phyloP scores from a whole-genome alignment of 768 basidiomycete species.

The Cystobasidium tubakii region DNA sequence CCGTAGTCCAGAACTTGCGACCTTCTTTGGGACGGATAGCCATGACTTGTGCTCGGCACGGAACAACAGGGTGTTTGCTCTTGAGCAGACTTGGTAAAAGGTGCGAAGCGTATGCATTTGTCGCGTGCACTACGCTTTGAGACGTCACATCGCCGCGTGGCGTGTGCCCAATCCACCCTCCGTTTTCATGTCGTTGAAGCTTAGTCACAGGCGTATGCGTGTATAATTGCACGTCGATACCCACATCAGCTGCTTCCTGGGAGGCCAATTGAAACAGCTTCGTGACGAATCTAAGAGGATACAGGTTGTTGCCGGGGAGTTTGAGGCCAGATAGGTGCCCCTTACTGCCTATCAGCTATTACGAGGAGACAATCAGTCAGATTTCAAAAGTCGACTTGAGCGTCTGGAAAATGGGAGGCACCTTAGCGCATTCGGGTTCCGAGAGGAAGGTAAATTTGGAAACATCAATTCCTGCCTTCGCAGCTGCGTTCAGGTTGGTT shows the following conservation, averaged over 20 bases:
- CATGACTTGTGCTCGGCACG: conserved; percentile 66
- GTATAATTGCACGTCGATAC: conserved; percentile 56
- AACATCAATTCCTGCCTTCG: conserved; percentile 55
- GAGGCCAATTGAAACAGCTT: conserved; percentile 39
- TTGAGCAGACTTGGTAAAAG: conserved; percentile 63
- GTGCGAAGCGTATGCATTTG: conserved; percentile 73
- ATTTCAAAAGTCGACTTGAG: too few relatives aligned
- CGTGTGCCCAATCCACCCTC: conserved; percentile 59
- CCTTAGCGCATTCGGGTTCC: conserved; percentile 55
- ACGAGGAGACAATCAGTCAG: too few relatives aligned
- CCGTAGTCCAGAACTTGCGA: conserved; percentile 50
- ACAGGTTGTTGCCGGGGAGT: conserved; percentile 62
- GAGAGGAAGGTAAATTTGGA: conserved; percentile 54
- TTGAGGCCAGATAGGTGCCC: conserved; percentile 57
- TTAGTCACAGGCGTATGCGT: conserved; percentile 65
- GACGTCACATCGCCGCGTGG: conserved; percentile 63
- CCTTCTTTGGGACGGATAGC: conserved; percentile 53
- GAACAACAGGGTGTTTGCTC: conserved; percentile 58
- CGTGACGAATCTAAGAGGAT: conserved; percentile 59
- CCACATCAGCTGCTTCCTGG: neutral
- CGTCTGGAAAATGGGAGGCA: conserved; percentile 47
- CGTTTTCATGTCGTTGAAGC: conserved; percentile 47
- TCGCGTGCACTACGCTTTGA: conserved; percentile 70
- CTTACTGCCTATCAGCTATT: conserved; percentile 45
- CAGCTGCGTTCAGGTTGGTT: conserved; percentile 58